Evolutionary conservation across 257 asterid genomes (phyloP), one percentile per base, ranked within the genome.

Genomic region (Lantana camara): DNA sequence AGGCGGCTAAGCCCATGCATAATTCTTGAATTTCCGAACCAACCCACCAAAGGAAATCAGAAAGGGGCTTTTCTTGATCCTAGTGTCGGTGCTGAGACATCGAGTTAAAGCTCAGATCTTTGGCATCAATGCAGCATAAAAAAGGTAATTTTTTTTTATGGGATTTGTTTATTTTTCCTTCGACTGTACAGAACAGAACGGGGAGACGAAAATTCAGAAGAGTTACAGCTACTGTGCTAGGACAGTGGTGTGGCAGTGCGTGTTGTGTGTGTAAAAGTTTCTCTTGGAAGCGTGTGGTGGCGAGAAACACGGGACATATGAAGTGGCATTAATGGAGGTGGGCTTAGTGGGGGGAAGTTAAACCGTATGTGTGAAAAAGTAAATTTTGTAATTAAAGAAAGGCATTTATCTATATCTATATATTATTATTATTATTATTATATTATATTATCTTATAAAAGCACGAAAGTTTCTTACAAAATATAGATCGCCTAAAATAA

Each of bases 1-100:
- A 94, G 83, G 72, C 97, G 89, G 87, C 99, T 94, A 56, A 82
- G 77, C 76, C 97, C 97, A 92, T 88, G 97, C 99, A 94, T 94
- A 77, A 75, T 77, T 80, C 63, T 63, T 17, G 66, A 75, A 65
- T 45, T 66, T 66, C 56, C 56, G 3, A 20, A 58, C 57, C 53
- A 15, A 22, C 42, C 34, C 32, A 7, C 30, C n/a, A 49, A 15
- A 8, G 38, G 24, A 17, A 23, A 3, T 35, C 9, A 46, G 48
- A 30, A 20, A 29, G 34, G 63, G 66, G 68, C 45, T 63, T 49
- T 69, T 52, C 66, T 50, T 57, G 79, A 75, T 71, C 67, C 59
- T 45, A 40, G 41, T 58, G 51, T 12, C 14, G 60, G 75, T 14
- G 55, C 35, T 21, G 73, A 49, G 66, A 22, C 73, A 68, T 65